These are phyloP conservation scores for Saccharum spontaneum DNA, from an alignment of 176 grass and related monocot genomes.

Conservation along the genomic window DNA sequence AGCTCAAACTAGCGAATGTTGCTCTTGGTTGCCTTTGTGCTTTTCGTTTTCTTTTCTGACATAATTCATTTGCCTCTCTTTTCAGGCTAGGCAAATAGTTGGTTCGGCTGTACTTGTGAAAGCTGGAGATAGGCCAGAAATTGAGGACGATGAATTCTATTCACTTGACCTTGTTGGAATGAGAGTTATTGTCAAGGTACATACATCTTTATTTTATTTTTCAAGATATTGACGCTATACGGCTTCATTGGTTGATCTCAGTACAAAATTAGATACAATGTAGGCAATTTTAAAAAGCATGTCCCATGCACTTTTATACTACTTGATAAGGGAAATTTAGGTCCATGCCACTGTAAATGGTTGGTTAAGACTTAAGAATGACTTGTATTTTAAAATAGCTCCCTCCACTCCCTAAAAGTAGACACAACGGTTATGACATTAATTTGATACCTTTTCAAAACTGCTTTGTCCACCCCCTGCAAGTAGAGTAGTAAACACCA, in stretches of 20 bases:
- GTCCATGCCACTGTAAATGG: neutral
- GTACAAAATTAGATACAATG: neutral
- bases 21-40: neutral
- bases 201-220: constrained; percentile 1
- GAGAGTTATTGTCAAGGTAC: constrained; percentile 83
- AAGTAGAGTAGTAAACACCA: neutral
- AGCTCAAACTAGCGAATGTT: neutral
- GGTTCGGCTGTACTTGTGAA: constrained; percentile 79
- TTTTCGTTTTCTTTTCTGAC: constrained; percentile 23
- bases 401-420: neutral
- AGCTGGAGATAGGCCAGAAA: constrained; percentile 65
- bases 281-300: neutral
- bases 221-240: neutral
- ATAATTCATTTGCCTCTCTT: neutral
- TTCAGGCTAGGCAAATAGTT: constrained; percentile 79
- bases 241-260: constrained; percentile 8
- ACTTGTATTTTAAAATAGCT: neutral
- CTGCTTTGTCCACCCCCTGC: neutral
- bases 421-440: neutral
- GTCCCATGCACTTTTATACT: neutral
- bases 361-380: neutral
- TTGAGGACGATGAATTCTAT: constrained; percentile 82
- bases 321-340: neutral
- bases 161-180: constrained; percentile 80
- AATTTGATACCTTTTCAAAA: neutral